Percentiles rank a stretch among this genome's conserved stretches.
phyloP scores from a whole-genome alignment of 2,329 filamentous ascomycete species.

The Aspergillus fumigatus region DNA sequence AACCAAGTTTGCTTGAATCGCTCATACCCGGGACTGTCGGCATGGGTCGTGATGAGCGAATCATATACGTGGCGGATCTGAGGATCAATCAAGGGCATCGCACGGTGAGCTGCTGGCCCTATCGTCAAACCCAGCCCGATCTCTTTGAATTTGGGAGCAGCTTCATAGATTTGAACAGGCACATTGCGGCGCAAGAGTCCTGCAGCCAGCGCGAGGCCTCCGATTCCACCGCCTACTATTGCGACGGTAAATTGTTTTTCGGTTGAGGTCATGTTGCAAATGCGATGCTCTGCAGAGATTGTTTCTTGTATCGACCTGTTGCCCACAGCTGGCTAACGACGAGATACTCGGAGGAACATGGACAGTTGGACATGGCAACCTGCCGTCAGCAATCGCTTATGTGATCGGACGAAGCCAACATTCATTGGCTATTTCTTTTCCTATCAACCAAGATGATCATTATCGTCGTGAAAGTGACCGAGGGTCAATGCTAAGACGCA shows the following conservation, averaged over 20 bases:
- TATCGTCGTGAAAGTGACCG: background rate
- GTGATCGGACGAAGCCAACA: background rate
- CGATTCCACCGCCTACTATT: conserved; percentile 58
- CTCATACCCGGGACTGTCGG: conserved; percentile 30
- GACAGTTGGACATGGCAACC: no score
- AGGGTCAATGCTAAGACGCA: background rate
- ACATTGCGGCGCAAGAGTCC: conserved; percentile 46
- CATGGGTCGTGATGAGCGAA: conserved; percentile 29
- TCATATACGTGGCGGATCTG: conserved; percentile 28
- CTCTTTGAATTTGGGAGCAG: conserved; percentile 51
- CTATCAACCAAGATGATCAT: background rate
- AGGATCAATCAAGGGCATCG: conserved; percentile 52
- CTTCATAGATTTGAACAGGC: conserved; percentile 52
- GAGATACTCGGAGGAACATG: background rate
- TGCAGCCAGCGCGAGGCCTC: conserved; percentile 52
- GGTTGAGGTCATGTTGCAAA: background rate
- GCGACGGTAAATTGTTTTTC: conserved; percentile 45
- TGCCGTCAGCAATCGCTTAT: no score
- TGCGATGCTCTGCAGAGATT: background rate
- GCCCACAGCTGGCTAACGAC: background rate
- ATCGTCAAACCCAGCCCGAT: conserved; percentile 57
- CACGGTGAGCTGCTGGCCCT: conserved; percentile 52
- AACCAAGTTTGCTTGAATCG: conserved; percentile 29
- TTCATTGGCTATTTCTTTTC: background rate
- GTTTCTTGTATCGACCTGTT: background rate